These are phyloP conservation scores for Sisymbrium altissimum DNA, from an alignment of 345 rosid species.

Conservation along the genomic window DNA sequence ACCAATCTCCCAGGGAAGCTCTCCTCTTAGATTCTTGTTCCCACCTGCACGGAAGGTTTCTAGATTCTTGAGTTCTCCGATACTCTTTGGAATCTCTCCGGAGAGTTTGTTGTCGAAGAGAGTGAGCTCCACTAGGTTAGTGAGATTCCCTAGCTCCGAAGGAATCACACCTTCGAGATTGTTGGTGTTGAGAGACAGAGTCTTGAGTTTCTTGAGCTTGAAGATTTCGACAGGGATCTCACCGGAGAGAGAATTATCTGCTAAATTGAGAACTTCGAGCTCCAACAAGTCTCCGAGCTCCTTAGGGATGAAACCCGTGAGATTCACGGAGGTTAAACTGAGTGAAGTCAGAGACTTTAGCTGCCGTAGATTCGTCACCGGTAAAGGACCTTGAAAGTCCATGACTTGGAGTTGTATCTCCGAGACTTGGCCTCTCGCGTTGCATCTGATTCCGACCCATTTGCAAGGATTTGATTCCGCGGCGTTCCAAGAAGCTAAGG, in stretches of 20 bases:
- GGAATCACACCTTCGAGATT: constrained; percentile 83
- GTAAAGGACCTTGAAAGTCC: constrained; percentile 67
- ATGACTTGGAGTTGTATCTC: constrained; percentile 53
- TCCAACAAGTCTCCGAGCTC: constrained; percentile 60
- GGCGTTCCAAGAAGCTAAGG: constrained; percentile 56
- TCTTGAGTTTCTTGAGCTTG: constrained; percentile 53
- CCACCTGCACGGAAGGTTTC: constrained; percentile 80
- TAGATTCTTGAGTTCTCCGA: constrained; percentile 59
- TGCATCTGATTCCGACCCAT: constrained; percentile 81
- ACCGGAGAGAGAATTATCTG: constrained; percentile 70
- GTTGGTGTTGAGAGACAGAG: constrained; percentile 63
- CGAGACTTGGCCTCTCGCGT: constrained; percentile 49
- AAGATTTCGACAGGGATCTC: constrained; percentile 69
- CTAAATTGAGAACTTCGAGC: constrained; percentile 58
- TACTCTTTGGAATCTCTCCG: constrained; percentile 65
- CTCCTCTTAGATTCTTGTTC: constrained; percentile 79
- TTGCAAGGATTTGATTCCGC: constrained; percentile 55
- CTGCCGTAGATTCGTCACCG: constrained; percentile 55
- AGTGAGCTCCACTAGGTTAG: constrained; percentile 53
- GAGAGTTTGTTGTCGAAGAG: constrained; percentile 76
- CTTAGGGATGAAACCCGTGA: constrained; percentile 66
- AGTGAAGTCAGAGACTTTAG: constrained; percentile 56
- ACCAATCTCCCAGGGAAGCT: constrained; percentile 86
- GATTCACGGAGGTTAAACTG: constrained; percentile 62
- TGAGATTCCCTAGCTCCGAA: constrained; percentile 54